Percentiles rank a stretch among this genome's conserved stretches.
Evolutionary conservation across 805 yeast genomes (phyloP).

Genomic region (Barnettozyma siamensis): DNA sequence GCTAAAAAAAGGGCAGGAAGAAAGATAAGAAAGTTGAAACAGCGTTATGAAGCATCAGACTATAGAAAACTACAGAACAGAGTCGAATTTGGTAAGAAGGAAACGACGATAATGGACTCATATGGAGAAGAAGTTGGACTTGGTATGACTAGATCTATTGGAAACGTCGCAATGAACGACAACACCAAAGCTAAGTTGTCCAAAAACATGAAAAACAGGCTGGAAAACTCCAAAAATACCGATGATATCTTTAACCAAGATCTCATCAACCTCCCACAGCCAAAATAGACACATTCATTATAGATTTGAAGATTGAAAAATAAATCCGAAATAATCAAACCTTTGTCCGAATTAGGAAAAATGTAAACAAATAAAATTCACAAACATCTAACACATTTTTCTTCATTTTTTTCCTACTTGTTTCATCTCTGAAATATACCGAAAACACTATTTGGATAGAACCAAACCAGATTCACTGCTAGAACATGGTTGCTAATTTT

Average conservation of each 20-base stretch:
- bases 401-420: not conserved
- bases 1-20: conserved; percentile 86
- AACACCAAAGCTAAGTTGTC: conserved; percentile 55
- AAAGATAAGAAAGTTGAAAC: conserved; percentile 71
- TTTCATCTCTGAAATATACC: too few relatives aligned
- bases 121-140: conserved; percentile 80
- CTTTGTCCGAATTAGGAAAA: conserved; percentile 17
- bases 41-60: conserved; percentile 76
- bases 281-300: not conserved
- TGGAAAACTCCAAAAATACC: conserved; percentile 20
- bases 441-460: too few relatives aligned
- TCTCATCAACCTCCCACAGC: conserved; percentile 14
- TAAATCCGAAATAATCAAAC: too few relatives aligned
- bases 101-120: conserved; percentile 52
- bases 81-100: conserved; percentile 75
- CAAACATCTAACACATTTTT: not conserved
- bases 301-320: too few relatives aligned
- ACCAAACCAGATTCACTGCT: too few relatives aligned
- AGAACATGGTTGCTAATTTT: conserved; percentile 25
- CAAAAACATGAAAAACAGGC: conserved; percentile 51
- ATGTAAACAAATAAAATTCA: conserved; percentile 16
- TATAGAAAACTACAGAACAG: conserved; percentile 77
- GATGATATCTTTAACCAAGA: conserved; percentile 19
- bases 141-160: conserved; percentile 49
- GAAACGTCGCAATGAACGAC: conserved; percentile 29